Evolutionary conservation across 2,329 filamentous ascomycete genomes (phyloP).

Genomic region (Colletotrichum euphorbiae): DNA sequence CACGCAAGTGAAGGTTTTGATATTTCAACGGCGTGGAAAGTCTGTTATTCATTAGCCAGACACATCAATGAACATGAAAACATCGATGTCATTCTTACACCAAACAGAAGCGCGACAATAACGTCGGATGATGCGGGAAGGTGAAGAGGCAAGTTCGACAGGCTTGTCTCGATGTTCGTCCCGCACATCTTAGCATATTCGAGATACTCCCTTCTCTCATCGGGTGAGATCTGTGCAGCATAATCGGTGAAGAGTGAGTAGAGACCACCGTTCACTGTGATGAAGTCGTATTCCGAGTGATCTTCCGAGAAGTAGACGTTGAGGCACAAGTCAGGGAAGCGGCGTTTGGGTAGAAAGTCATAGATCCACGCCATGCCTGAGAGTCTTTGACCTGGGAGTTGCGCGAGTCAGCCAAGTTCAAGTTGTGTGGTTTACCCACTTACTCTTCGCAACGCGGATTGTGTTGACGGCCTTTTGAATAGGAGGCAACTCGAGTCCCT

Average conservation of each 20-base stretch:
- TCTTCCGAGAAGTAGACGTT: constrained; percentile 50
- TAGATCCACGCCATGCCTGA: constrained; percentile 45
- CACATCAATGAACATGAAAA: no score
- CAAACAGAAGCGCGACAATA: constrained; percentile 42
- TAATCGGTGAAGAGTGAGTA: constrained; percentile 33
- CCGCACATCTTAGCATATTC: constrained; percentile 45
- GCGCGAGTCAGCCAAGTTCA: not conserved
- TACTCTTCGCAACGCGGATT: constrained; percentile 23
- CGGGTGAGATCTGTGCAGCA: constrained; percentile 30
- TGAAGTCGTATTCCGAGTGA: constrained; percentile 48
- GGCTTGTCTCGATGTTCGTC: constrained; percentile 47
- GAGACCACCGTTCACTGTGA: constrained; percentile 49
- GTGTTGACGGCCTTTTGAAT: constrained; percentile 37
- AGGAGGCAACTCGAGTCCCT: constrained; percentile 37
- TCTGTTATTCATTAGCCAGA: constrained; percentile 33
- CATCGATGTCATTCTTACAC: constrained; percentile 25
- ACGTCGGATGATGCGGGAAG: constrained; percentile 46
- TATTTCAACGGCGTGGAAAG: constrained; percentile 48
- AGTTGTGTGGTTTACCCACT: fast-evolving
- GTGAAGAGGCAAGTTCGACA: constrained; percentile 48
- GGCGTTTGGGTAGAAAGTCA: constrained; percentile 46
- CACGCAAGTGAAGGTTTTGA: constrained; percentile 49
- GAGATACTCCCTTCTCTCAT: constrained; percentile 43
- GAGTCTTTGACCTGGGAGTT: constrained; percentile 2
- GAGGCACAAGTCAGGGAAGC: constrained; percentile 49